A percentile compares a stretch with the other conserved stretches of the same genome.
These are phyloP conservation scores for Vigna trinervia DNA, from an alignment of 306 rosid species.

Conservation along the genomic window DNA sequence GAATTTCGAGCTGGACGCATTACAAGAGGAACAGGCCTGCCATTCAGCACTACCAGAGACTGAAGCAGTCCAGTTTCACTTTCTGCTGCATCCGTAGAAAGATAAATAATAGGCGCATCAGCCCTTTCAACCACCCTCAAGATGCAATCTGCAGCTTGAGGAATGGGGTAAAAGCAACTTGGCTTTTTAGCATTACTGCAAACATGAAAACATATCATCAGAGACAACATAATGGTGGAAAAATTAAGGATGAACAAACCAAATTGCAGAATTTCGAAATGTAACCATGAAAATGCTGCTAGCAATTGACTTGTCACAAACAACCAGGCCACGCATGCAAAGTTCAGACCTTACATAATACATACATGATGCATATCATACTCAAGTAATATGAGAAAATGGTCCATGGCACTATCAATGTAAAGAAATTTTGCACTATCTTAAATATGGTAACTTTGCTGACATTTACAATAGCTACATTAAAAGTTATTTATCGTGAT, in stretches of 20 bases:
- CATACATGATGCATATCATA: conserved; percentile 20
- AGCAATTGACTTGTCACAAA: no score
- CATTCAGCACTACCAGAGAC: conserved; percentile 75
- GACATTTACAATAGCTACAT: not conserved
- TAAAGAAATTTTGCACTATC: not conserved
- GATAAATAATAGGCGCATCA: conserved; percentile 74
- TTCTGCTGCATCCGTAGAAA: conserved; percentile 95
- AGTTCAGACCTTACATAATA: not conserved
- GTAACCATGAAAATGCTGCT: no score
- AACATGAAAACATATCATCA: no score
- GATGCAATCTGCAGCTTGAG: conserved; percentile 95
- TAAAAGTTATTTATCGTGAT: not conserved
- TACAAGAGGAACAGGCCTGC: conserved; percentile 82
- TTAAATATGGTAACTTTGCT: not conserved
- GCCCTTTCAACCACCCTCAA: conserved; percentile 70
- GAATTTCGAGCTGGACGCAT: conserved; percentile 82
- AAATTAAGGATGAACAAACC: no score
- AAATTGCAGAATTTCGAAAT: no score
- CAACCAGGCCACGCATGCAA: conserved; percentile 2
- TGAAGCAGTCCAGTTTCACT: conserved; percentile 86
- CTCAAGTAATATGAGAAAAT: not conserved
- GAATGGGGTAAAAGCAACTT: conserved; percentile 97
- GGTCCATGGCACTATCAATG: no score
- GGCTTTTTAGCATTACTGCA: conserved; percentile 48
- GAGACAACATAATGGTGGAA: no score